Evolutionary conservation across 768 basidiomycete genomes (phyloP), one percentile per base, ranked within the genome.

Genomic region (Russula olivacea): DNA sequence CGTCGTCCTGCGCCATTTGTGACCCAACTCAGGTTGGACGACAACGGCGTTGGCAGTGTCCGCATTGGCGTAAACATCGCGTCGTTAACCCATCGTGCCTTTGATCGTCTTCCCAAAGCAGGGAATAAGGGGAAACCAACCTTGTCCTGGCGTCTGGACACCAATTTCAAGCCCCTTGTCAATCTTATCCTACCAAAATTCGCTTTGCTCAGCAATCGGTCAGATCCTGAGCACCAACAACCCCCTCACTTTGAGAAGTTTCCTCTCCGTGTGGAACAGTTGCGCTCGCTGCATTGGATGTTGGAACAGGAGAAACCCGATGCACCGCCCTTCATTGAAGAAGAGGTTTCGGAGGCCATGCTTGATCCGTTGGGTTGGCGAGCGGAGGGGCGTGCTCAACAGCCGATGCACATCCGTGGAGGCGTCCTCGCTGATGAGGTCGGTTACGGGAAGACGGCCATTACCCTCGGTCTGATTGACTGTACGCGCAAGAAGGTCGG

Each of bases 391-490:
- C 87, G 91, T 47, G 93, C 90, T 4, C 85, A 89, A 67, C 76
- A 93, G 38, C 83, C 87, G 0, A 81, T 91, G 56, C 80, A 75
- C 63, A 76, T 97, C 47, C 81, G 90, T 59, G 94, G 95, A 19
- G 94, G 95, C 12, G 94, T 97, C 53, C 83, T 97, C 50, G 94
- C 94, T 14, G 95, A 98, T 69, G 89, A 95, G 76, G 95, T 98
- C 64, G 95, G 95, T 55, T 98, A 98, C 70, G 95, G 95, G 19
- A 98, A 98, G 76, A 98, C 95, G 0, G 94, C 93, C 23, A 95
- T 97, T 67, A 93, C 92, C 2, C 81, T 98, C 32, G 94, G 88
- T 21, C 80, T 98, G 63, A 88, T 97, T 65, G 89, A 93, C 69
- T 86, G 87, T 70, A 79, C 85, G 23, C 74, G 77, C 21, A 80